Base-by-base conservation (phyloP, 208 protist genomes). In the Wallacemonas sp. region DNA sequence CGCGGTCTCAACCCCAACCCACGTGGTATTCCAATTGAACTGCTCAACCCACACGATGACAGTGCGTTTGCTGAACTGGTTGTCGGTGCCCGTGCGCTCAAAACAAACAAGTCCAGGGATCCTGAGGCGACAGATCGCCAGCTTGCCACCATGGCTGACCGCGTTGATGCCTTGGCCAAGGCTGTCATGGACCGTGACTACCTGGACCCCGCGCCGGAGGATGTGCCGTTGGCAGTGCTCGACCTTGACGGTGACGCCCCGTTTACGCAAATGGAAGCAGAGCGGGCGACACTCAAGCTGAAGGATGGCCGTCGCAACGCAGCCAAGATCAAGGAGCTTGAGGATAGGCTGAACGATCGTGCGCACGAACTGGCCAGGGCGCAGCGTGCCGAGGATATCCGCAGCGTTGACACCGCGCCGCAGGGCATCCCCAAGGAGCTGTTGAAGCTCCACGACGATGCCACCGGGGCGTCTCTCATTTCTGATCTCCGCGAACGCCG, bases 41-140 rank as follows among this genome's bases (percentile, higher is more conserved):
- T 89, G 38, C 66, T 93, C 19, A 77, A 70, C 42, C 84, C 79
- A 14, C 82, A 90, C 75, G 71, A 84, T 17, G 84, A 93, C 53
- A 46, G 69, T 1, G 6, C 61, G 19, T 90, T 93, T 49, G 55
- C 49, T 0, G 44, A 44, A 33, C 41, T 77, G 55, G 79, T 90
- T 36, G 58, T 74, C 22, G 53, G 56, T n/a, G 36, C 84, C 62
- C 79, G 83, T 19, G 39, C 4, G 27, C 58, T 86, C 53, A 84
- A 78, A 68, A 46, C 44, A 33, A 71, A 64, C 39, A 76, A 75
- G 17, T 62, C 70, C 0, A 67, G 67, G n/a, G 70, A 77, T 11
- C 47, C 54, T 2, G 42, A 36, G 42, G 72, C n/a, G 24, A 44
- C 70, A 11, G 28, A 53, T 36, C 39, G 51, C 27, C 75, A 80